A percentile compares a stretch with the other conserved stretches of the same genome.
Evolutionary conservation across 345 rosid genomes (phyloP).

Genomic region (Draba incana): DNA sequence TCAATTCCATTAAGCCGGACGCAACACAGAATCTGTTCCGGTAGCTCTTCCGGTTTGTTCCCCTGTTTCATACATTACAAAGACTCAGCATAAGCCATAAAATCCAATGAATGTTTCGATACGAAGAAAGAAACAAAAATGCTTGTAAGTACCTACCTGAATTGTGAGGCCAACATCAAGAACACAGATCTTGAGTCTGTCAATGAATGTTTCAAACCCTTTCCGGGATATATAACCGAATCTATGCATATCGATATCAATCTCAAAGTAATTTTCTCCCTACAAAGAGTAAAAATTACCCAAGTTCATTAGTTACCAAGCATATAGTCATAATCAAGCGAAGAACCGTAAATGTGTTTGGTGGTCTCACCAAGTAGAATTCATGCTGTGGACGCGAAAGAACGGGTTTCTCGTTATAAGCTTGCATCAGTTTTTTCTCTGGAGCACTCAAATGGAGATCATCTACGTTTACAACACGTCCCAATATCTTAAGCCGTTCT

Average conservation of each 20-base stretch:
- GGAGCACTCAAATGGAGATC: constrained; percentile 87
- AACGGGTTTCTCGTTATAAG: constrained; percentile 97
- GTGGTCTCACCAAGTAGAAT: constrained; percentile 59
- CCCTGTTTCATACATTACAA: constrained; percentile 56
- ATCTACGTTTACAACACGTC: constrained; percentile 89
- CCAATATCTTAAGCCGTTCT: constrained; percentile 92
- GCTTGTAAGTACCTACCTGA: constrained; percentile 56
- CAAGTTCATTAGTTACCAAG: constrained; percentile 12
- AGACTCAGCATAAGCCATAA: constrained; percentile 13
- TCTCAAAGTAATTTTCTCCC: constrained; percentile 92
- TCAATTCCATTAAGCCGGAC: constrained; percentile 75
- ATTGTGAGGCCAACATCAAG: constrained; percentile 94
- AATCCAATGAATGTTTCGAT: neutral
- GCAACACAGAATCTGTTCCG: constrained; percentile 88
- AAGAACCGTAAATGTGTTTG: neutral
- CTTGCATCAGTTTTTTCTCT: constrained; percentile 94
- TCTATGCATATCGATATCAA: constrained; percentile 96
- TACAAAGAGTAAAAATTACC: constrained; percentile 36
- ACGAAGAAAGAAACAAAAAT: neutral
- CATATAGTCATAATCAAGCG: neutral
- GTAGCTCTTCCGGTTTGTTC: constrained; percentile 85
- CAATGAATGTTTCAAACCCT: constrained; percentile 85
- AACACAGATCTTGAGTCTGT: constrained; percentile 71
- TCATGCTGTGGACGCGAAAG: constrained; percentile 98
- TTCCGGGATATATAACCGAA: constrained; percentile 89